These are phyloP conservation scores for Neocatenulostroma microsporum DNA, from an alignment of 2,329 filamentous ascomycete genomes.

Conservation along the genomic window DNA sequence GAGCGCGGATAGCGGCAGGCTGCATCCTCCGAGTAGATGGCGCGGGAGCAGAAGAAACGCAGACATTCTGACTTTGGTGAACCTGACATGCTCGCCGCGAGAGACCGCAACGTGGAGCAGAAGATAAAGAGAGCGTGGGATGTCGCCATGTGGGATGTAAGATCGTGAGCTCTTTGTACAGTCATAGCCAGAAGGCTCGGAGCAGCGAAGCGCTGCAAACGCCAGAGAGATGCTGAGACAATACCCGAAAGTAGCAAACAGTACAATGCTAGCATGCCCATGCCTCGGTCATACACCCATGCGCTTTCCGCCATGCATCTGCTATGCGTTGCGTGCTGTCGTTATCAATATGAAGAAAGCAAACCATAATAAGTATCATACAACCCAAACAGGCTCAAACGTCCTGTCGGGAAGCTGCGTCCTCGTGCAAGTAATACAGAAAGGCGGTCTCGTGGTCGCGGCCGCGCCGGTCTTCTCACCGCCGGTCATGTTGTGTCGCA, in stretches of 20 bases:
- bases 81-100: too few species aligned
- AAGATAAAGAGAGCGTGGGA: too few species aligned
- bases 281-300: conserved; percentile 3
- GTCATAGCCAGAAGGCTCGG: too few species aligned
- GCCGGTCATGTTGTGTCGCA: conserved; percentile 9
- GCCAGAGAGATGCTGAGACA: too few species aligned
- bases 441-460: conserved; percentile 14
- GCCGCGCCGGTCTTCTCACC: conserved; percentile 6
- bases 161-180: too few species aligned
- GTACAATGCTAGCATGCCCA: neutral
- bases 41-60: too few species aligned
- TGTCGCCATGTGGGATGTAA: too few species aligned
- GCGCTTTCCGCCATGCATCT: conserved; percentile 14
- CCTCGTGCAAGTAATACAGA: conserved; percentile 7
- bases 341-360: conserved; percentile 9
- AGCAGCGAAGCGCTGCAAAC: neutral
- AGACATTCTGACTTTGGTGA: too few species aligned
- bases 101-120: too few species aligned
- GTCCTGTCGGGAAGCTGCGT: conserved; percentile 18
- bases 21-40: too few species aligned
- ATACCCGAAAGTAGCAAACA: conserved; percentile 4
- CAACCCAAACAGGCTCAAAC: conserved; percentile 13
- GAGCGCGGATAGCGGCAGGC: conserved; percentile 3
- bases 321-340: conserved; percentile 18
- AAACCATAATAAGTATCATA: conserved; percentile 2